Evolutionary conservation across 169 alveolate genomes (phyloP), one percentile per base, ranked within the genome.

Genomic region (Eimeria falciformis): DNA sequence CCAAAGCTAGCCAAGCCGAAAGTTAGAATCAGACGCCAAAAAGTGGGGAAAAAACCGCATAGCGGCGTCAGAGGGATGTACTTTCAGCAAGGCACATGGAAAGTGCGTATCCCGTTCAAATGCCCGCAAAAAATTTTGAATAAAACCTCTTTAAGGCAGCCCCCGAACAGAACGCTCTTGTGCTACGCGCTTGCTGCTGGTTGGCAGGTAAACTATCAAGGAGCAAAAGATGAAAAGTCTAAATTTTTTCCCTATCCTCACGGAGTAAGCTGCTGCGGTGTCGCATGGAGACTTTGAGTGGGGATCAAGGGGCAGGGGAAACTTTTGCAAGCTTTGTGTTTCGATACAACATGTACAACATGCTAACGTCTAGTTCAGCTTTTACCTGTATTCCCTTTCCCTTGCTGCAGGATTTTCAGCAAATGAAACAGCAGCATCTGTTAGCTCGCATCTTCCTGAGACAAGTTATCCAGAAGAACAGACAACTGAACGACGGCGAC

Each of bases 61-160:
- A 92, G 94, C 45, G 94, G 94, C 12, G 94, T 92, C 75, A 92
- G 93, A 25, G 94, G 94, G 6, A 83, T 92, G 79, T 83, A 83
- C 84, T 82, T 83, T 47, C 91, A 92, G 33, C 94, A 92, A 83
- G 91, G 91, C n/a, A 89, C 87, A 2, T 92, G 94, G 94, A 92
- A 92, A 78, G 94, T 84, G 71, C 46, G 86, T 29, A 6, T 27
- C 6, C 1, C 53, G 2, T 46, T 37, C 46, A n/a, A 4, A 43
- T 25, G 29, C 9, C 65, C 25, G 53, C 85, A 12, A 50, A 21
- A 50, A 21, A 50, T 1, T 50, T 12, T 50, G 18, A 1, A 12
- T 12, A 50, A 0, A 50, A 50, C 11, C 18, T 50, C 11, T 12
- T 12, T 0, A 25, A 0, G 25, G 12, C n/a, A n/a, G 11, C 7